Evolutionary conservation across 2,329 filamentous ascomycete species (phyloP), one percentile per base, ranked within the genome.

Genomic region (Penicillium sp.): DNA sequence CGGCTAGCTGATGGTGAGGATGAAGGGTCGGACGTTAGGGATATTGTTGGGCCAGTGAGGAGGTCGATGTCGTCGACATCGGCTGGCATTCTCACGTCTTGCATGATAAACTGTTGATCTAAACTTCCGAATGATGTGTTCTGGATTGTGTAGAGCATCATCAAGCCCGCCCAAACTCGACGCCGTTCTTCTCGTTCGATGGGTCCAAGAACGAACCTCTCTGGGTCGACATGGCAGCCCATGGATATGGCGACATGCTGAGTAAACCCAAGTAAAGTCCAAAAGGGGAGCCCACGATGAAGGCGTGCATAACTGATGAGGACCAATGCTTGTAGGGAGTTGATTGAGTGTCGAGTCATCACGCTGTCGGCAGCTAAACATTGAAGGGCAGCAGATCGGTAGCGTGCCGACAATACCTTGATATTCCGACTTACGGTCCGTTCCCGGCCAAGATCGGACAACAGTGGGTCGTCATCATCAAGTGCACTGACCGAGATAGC

Each of bases 151-250:
- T 73, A 74, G 2, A 76, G 61, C 65, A 74, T 72, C 63, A 71
- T 70, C 7, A 76, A 46, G 0, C 67, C 72, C 3, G 70, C 65
- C 73, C 72, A 76, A 23, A 67, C 68, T 18, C 73, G 66, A 16
- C 73, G 66, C 41, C 73, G 62, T 51, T 74, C 68, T 54, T 76
- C 73, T 12, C 66, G 65, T 56, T 73, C 68, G 6, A 76, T 62
- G 2, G 64, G 52, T 12, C 65, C 65, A 1, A 76, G 59, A 2
- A 56, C 54, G 33, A 75, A 73, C 31, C 65, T 59, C 18, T 70
- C 66, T 9, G 73, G 72, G 42, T 76, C 73, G 12, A 76, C 60
- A 53, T 76, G 73, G 36, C 72, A 74, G 6, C 73, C 73, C 63
- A 76, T 71, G 0, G 67, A 68, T 34, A 74, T 67, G n/a, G 72